A percentile compares a stretch with the other conserved stretches of the same genome.
Conservation (phyloP, 352 stramenopile genomes). For the Globisporangium splendens region DNA sequence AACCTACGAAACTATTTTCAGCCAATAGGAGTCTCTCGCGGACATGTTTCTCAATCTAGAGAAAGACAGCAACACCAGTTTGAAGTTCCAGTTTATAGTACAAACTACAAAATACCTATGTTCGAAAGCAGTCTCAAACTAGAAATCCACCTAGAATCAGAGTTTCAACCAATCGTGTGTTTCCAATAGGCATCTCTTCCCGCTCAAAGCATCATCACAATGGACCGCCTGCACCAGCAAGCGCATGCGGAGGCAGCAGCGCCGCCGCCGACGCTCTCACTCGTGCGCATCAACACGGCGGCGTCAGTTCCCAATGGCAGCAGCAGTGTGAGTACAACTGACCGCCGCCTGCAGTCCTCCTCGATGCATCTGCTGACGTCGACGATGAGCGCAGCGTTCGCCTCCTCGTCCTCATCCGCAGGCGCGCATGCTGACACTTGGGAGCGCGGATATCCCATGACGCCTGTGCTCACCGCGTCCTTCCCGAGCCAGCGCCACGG, state of each 20-base stretch:
- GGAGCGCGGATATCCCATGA: slow-evolving; percentile 6
- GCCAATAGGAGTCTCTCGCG: neutral
- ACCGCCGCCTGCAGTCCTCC: neutral
- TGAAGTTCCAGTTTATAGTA: no score
- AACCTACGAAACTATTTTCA: neutral
- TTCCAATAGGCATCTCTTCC: neutral
- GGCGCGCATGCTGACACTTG: neutral
- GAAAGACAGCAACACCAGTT: neutral
- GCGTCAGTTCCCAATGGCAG: neutral
- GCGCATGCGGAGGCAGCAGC: neutral
- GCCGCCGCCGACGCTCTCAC: slow-evolving; percentile 2
- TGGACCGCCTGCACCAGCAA: slow-evolving; percentile 3
- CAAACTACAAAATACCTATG: no score
- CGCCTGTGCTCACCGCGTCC: slow-evolving; percentile 5
- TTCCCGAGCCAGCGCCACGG: slow-evolving; percentile 3
- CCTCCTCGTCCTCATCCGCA: neutral
- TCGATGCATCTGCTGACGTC: neutral
- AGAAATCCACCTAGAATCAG: neutral
- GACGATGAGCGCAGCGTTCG: neutral
- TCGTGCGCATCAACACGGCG: neutral
- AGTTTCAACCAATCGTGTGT: slow-evolving; percentile 2
- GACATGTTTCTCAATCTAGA: neutral
- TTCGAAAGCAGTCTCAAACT: no score
- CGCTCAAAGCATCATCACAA: neutral
- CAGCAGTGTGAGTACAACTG: neutral